These are phyloP conservation scores for Tetracladium setigerum DNA, from an alignment of 495 filamentous ascomycete genomes.

Conservation along the genomic window DNA sequence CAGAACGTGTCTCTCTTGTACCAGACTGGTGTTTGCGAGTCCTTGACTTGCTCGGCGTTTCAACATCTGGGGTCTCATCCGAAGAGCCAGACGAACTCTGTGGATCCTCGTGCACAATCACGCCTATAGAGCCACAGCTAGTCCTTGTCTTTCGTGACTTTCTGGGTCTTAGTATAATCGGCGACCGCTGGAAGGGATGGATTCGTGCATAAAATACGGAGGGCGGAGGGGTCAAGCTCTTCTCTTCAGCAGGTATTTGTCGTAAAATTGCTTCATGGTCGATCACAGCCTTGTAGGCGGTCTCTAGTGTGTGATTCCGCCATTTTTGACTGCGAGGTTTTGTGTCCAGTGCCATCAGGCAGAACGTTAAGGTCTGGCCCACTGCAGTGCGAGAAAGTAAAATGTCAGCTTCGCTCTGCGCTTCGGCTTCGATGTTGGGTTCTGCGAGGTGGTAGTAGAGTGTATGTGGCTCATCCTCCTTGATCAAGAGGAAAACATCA, in stretches of 20 bases:
- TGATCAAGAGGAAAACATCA: constrained; percentile 27
- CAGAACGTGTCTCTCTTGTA: constrained; percentile 1
- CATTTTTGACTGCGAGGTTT: constrained; percentile 24
- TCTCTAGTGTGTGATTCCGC: constrained; percentile 22
- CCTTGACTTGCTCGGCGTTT: constrained; percentile 13
- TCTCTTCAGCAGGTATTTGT: constrained; percentile 21
- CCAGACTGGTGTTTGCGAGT: constrained; percentile 7
- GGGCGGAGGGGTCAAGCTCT: constrained; percentile 24
- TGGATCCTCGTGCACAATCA: constrained; percentile 14
- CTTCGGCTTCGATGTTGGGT: constrained; percentile 24
- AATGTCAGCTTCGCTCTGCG: constrained; percentile 8
- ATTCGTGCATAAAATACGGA: constrained; percentile 15
- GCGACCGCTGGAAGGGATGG: constrained; percentile 13
- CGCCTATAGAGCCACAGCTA: constrained; percentile 10
- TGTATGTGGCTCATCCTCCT: constrained; percentile 26
- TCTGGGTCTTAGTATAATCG: constrained; percentile 9
- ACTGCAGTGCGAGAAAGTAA: constrained; percentile 16
- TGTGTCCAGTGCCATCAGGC: constrained; percentile 15
- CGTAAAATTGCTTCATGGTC: constrained; percentile 20
- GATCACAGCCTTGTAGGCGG: constrained; percentile 15
- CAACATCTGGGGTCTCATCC: constrained; percentile 12
- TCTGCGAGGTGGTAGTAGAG: constrained; percentile 32
- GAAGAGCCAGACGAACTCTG: constrained; percentile 13
- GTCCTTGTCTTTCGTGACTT: constrained; percentile 8
- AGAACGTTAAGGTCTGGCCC: constrained; percentile 16